A percentile compares a stretch with the other conserved stretches of the same genome.
Conservation (phyloP, 2,329 filamentous ascomycete species). For the Colletotrichum sp. region DNA sequence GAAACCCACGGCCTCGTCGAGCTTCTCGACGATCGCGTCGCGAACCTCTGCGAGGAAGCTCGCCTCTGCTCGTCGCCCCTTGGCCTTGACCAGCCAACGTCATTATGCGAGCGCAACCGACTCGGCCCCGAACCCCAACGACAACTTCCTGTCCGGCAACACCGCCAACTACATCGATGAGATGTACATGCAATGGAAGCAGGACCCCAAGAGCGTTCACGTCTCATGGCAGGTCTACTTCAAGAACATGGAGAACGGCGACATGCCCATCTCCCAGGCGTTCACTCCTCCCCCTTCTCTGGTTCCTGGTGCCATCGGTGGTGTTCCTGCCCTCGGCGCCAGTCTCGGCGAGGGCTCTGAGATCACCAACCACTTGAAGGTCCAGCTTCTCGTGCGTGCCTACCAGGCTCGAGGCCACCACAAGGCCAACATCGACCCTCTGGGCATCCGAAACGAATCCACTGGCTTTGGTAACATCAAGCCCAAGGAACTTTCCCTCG, state of each 20-base stretch:
- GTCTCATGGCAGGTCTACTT: conserved; percentile 99
- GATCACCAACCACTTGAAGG: conserved; percentile 95
- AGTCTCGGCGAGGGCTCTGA: conserved; percentile 75
- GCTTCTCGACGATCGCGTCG: conserved; percentile 45
- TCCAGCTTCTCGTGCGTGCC: conserved; percentile 93
- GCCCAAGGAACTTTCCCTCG: conserved; percentile 90
- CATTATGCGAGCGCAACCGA: conserved; percentile 61
- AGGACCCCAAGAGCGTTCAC: conserved; percentile 91
- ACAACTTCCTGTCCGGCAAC: conserved; percentile 96
- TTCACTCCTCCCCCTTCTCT: conserved; percentile 96
- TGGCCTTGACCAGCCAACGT: conserved; percentile 55
- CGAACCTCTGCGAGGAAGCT: conserved; percentile 50
- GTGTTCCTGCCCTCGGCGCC: conserved; percentile 75
- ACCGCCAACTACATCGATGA: conserved; percentile 99
- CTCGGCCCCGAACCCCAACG: conserved; percentile 76
- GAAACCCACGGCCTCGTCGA: conserved; percentile 45
- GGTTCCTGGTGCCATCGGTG: conserved; percentile 80
- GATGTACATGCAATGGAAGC: conserved; percentile 99
- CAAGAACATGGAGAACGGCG: conserved; percentile 97
- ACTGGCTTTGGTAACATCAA: conserved; percentile 84
- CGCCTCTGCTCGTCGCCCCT: conserved; percentile 51
- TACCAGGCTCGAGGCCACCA: conserved; percentile 98
- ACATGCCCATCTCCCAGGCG: conserved; percentile 96
- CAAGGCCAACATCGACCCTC: conserved; percentile 96
- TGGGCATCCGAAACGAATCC: conserved; percentile 88